Percentiles rank a stretch among this genome's conserved stretches.
Conservation (phyloP, 148 eudicot genomes). For the Rhododendron griersonianum region DNA sequence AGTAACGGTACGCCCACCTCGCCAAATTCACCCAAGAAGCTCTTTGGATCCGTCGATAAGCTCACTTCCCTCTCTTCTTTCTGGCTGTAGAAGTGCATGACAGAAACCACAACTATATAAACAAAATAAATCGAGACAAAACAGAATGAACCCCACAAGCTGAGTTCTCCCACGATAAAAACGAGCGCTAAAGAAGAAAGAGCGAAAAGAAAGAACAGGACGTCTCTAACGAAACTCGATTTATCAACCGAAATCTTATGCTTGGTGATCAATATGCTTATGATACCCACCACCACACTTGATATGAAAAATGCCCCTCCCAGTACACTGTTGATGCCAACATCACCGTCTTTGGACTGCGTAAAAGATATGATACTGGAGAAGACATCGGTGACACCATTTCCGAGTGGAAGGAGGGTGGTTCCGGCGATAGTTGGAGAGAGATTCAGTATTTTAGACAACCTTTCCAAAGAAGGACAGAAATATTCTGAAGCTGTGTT, state of each 20-base stretch:
- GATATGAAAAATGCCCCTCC: conserved; percentile 16
- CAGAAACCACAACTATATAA: conserved; percentile 3
- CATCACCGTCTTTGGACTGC: not conserved
- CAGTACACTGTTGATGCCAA: conserved; percentile 12
- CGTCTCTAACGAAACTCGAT: conserved; percentile 7
- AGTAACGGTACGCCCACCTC: conserved; percentile 7
- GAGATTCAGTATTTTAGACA: conserved; percentile 10
- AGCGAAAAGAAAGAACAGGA: conserved; percentile 7
- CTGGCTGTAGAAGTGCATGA: conserved; percentile 1
- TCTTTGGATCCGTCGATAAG: not conserved
- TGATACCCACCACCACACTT: conserved; percentile 31
- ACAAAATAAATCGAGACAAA: conserved; percentile 8
- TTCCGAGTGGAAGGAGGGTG: conserved; percentile 15
- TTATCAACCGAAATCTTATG: conserved; percentile 2
- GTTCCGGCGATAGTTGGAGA: conserved; percentile 15
- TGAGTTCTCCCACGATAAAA: conserved; percentile 13
- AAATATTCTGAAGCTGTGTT: conserved; percentile 10
- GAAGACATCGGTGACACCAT: conserved; percentile 4
- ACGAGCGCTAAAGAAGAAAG: conserved; percentile 7
- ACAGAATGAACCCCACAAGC: conserved; percentile 12
- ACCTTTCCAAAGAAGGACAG: conserved; percentile 10
- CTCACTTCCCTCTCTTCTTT: conserved; percentile 2
- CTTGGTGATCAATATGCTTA: conserved; percentile 10
- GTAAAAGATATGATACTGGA: conserved; percentile 12
- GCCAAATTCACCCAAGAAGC: not conserved